A percentile compares a stretch with the other conserved stretches of the same genome.
These are phyloP conservation scores for Chenopodium suecicum DNA, from an alignment of 148 eudicot genomes.

Conservation along the genomic window DNA sequence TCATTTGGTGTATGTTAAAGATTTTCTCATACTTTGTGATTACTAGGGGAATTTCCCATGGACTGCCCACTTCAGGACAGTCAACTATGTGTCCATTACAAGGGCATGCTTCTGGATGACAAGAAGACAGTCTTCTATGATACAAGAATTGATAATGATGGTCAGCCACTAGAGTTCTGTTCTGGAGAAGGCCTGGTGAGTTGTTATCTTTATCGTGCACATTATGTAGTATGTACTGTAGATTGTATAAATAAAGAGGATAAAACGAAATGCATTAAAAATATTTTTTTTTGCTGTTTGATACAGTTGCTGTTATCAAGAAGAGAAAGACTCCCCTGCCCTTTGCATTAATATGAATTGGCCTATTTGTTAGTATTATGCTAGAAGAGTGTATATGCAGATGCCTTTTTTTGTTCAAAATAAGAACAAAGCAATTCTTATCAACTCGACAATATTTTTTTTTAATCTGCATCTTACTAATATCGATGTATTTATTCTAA, in stretches of 20 bases:
- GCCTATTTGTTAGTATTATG: not conserved
- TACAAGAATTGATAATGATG: slow-evolving; percentile 80
- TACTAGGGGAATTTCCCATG: slow-evolving; percentile 97
- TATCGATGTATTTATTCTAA: not conserved
- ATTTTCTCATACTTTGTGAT: slow-evolving; percentile 14
- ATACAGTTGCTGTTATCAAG: not conserved
- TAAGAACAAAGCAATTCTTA: not conserved
- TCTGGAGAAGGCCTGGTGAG: slow-evolving; percentile 99
- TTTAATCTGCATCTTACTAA: not conserved
- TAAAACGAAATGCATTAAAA: too few species aligned
- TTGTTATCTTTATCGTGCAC: slow-evolving; percentile 29
- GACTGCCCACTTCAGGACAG: slow-evolving; percentile 99
- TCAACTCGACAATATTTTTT: not conserved
- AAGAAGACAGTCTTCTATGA: slow-evolving; percentile 86
- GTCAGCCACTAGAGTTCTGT: slow-evolving; percentile 87
- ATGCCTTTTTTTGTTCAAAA: not conserved
- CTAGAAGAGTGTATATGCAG: not conserved
- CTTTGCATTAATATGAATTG: not conserved
- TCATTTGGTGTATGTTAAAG: not conserved
- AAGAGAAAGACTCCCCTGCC: not conserved
- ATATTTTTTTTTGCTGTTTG: not conserved
- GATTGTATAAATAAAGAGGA: too few species aligned
- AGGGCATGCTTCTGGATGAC: slow-evolving; percentile 83
- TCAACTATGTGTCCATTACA: slow-evolving; percentile 77
- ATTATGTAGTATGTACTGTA: not conserved